Evolutionary conservation across 2,329 filamentous ascomycete genomes (phyloP).

Genomic region (Fusarium keratoplasticum): DNA sequence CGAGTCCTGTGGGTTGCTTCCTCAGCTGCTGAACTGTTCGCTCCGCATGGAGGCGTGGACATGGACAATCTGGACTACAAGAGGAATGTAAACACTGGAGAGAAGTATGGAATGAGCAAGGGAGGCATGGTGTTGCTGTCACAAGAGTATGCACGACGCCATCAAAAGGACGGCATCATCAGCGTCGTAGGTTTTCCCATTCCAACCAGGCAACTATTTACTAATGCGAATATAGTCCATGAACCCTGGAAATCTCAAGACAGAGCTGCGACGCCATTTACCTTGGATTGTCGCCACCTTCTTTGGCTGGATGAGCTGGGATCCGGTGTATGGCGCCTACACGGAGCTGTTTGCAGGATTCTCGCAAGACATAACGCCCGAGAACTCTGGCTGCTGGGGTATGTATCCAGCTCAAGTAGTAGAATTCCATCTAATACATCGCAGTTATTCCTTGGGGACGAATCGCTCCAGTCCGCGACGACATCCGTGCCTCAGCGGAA

Average conservation of each 20-base stretch:
- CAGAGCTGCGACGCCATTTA: conserved; percentile 15
- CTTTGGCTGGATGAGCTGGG: conserved; percentile 1
- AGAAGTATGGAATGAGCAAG: conserved; percentile 44
- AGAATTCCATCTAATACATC: not conserved
- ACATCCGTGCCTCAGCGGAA: not conserved
- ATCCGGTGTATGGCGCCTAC: conserved; percentile 52
- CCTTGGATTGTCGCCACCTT: not conserved
- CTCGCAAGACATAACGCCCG: not conserved
- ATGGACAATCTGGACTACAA: conserved; percentile 38
- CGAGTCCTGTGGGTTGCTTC: conserved; percentile 47
- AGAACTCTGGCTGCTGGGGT: conserved; percentile 18
- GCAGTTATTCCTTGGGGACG: not conserved
- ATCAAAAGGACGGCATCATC: conserved; percentile 22
- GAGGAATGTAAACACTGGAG: conserved; percentile 10
- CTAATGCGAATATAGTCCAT: not conserved
- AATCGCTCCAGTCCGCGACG: not conserved
- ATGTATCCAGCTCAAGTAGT: not conserved
- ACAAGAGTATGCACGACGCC: conserved; percentile 40
- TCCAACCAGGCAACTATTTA: not conserved
- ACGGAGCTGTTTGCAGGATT: conserved; percentile 58
- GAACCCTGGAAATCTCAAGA: conserved; percentile 22
- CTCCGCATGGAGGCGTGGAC: not conserved
- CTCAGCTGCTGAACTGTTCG: not conserved
- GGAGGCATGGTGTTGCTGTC: conserved; percentile 40
- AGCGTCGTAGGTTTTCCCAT: conserved; percentile 1